Evolutionary conservation across 2,329 filamentous ascomycete species (phyloP).

Genomic region (Alternaria arborescens): DNA sequence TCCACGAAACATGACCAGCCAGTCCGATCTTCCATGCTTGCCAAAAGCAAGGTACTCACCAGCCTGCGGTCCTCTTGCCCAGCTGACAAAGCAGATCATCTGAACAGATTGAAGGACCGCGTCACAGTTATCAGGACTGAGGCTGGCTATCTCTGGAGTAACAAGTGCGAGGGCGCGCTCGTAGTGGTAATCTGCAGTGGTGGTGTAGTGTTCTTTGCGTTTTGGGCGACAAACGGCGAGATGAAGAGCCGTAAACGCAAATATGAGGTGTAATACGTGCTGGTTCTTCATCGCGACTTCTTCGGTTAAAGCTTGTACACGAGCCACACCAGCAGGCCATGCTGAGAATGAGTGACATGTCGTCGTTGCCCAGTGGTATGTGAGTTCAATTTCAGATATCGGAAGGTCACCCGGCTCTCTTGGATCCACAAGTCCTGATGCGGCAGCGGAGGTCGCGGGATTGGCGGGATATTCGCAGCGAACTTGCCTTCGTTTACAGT

Average conservation of each 20-base stretch:
- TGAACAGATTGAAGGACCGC: slow-evolving; percentile 36
- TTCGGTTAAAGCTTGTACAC: slow-evolving; percentile 28
- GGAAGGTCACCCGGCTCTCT: slow-evolving; percentile 7
- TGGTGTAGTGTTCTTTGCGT: slow-evolving; percentile 26
- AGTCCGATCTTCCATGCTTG: slow-evolving; percentile 34
- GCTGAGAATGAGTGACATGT: slow-evolving; percentile 34
- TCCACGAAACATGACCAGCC: slow-evolving; percentile 44
- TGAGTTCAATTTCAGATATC: slow-evolving; percentile 37
- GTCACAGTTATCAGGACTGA: slow-evolving; percentile 33
- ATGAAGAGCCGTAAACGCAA: slow-evolving; percentile 39
- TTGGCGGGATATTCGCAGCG: slow-evolving; percentile 29
- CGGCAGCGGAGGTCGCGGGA: not conserved
- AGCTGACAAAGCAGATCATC: slow-evolving; percentile 36
- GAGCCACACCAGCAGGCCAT: slow-evolving; percentile 20
- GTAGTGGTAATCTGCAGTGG: slow-evolving; percentile 34
- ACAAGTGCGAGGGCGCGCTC: slow-evolving; percentile 29
- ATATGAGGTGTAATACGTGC: slow-evolving; percentile 33
- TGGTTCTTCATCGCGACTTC: slow-evolving; percentile 30
- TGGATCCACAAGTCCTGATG: not conserved
- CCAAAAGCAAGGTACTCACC: slow-evolving; percentile 44
- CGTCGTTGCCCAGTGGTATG: slow-evolving; percentile 38
- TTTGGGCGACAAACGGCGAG: slow-evolving; percentile 32
- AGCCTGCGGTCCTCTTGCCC: slow-evolving; percentile 35
- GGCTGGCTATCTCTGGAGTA: slow-evolving; percentile 30
- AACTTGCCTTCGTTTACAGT: slow-evolving; percentile 35